Evolutionary conservation across 495 filamentous ascomycete species (phyloP).

Genomic region (Ramalina intermedia): DNA sequence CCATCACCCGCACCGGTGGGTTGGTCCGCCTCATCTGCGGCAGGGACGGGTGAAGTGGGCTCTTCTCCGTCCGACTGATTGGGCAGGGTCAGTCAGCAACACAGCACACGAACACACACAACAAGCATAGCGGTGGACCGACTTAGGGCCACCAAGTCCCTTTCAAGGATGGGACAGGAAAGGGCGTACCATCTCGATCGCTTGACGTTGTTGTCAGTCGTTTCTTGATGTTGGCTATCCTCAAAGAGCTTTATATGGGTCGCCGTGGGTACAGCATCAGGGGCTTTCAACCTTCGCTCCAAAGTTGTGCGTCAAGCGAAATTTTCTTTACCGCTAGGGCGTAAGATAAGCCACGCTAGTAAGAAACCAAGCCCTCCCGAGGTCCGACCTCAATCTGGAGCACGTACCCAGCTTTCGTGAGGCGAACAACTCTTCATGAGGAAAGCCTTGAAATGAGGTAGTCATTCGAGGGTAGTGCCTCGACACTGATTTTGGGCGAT

Average conservation of each 20-base stretch:
- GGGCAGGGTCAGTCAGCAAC: constrained; percentile 4
- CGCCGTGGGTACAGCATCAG: neutral
- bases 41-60: constrained; percentile 51
- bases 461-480: neutral
- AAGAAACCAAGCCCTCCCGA: neutral
- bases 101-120: neutral
- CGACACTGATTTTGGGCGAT: neutral
- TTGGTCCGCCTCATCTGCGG: constrained; percentile 48
- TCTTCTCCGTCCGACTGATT: constrained; percentile 73
- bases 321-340: constrained; percentile 5
- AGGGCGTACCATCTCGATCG: constrained; percentile 23
- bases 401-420: too few species aligned
- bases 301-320: constrained; percentile 11
- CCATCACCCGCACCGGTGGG: constrained; percentile 87
- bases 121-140: constrained; percentile 1
- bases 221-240: constrained; percentile 43
- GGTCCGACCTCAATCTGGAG: too few species aligned
- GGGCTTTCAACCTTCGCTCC: constrained; percentile 1
- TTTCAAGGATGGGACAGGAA: neutral
- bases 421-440: too few species aligned
- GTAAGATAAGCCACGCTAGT: neutral
- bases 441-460: too few species aligned
- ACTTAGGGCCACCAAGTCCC: neutral
- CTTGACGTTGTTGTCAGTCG: constrained; percentile 18
- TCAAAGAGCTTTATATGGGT: constrained; percentile 38